These are phyloP conservation scores for Termitomyces sp. DNA, from an alignment of 768 basidiomycete species.

Conservation along the genomic window DNA sequence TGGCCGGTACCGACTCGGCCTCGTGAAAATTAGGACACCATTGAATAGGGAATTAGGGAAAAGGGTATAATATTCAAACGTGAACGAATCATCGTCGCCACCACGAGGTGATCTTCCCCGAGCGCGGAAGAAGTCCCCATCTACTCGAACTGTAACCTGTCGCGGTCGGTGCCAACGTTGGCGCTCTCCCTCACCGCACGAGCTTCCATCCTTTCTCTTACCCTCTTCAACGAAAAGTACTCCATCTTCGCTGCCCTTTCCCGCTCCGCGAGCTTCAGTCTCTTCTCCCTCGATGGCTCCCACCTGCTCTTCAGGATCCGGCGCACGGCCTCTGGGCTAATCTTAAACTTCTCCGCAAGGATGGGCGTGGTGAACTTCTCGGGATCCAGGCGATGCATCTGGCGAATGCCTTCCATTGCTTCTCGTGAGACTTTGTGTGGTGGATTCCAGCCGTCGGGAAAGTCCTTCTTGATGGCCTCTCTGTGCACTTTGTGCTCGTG, in stretches of 20 bases:
- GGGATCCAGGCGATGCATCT: constrained; percentile 64
- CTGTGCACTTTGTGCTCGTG: constrained; percentile 51
- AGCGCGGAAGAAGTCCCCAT: constrained; percentile 15
- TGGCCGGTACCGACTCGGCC: constrained; percentile 12
- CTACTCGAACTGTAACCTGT: constrained; percentile 43
- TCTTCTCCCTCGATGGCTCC: constrained; percentile 57
- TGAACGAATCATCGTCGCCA: constrained; percentile 6
- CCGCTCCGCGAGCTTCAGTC: constrained; percentile 44
- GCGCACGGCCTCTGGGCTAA: constrained; percentile 79
- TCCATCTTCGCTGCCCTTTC: constrained; percentile 47
- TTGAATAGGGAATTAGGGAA: not conserved
- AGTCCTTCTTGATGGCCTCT: constrained; percentile 46
- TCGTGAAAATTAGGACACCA: constrained; percentile 3
- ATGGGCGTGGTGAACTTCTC: constrained; percentile 61
- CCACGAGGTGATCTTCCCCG: constrained; percentile 15
- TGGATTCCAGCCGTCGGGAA: constrained; percentile 74
- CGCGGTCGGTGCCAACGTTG: constrained; percentile 17
- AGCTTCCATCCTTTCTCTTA: constrained; percentile 43
- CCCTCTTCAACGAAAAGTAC: constrained; percentile 33
- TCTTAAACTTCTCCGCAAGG: constrained; percentile 74
- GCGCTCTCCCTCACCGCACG: constrained; percentile 28
- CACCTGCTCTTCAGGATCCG: constrained; percentile 78
- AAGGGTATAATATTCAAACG: constrained; percentile 10
- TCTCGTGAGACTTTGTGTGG: constrained; percentile 78
- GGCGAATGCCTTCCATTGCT: constrained; percentile 79